phyloP scores from a whole-genome alignment of 305 asterid species.

The Fraxinus albicans region DNA sequence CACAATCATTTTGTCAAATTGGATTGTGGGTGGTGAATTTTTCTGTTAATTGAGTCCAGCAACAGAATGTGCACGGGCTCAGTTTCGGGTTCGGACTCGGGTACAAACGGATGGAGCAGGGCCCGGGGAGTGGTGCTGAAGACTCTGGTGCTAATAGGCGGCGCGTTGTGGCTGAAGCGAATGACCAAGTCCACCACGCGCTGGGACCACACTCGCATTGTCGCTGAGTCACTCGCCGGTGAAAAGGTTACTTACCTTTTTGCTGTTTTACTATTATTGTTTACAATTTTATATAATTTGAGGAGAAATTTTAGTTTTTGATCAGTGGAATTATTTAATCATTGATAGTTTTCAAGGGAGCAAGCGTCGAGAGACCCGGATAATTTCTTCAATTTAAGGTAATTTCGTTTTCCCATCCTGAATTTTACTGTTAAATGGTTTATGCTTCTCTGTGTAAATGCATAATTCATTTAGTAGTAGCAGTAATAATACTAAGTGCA shows the following conservation, averaged over 20 bases:
- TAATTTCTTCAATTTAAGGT: slow-evolving; percentile 95
- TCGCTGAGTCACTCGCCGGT: slow-evolving; percentile 88
- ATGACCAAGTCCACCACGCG: slow-evolving; percentile 95
- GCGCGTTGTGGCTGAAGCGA: slow-evolving; percentile 82
- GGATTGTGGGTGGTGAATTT: slow-evolving; percentile 16
- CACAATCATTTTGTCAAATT: neutral
- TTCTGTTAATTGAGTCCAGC: slow-evolving; percentile 32
- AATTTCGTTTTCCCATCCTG: neutral
- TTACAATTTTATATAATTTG: neutral
- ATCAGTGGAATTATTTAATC: neutral
- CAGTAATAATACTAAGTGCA: neutral
- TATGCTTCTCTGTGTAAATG: neutral
- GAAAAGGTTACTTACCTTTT: slow-evolving; percentile 55
- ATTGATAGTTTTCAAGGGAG: slow-evolving; percentile 75
- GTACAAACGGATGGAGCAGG: slow-evolving; percentile 69
- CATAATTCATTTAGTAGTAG: neutral
- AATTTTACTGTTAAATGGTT: slow-evolving; percentile 7
- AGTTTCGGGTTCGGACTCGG: slow-evolving; percentile 54
- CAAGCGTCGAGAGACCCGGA: slow-evolving; percentile 98
- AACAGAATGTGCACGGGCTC: slow-evolving; percentile 60
- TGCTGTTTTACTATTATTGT: neutral
- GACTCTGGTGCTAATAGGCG: slow-evolving; percentile 76
- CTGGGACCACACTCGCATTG: slow-evolving; percentile 93
- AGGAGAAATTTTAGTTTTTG: slow-evolving; percentile 1
- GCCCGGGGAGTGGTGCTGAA: slow-evolving; percentile 78